Evolutionary conservation across 345 rosid species (phyloP), one percentile per base, ranked within the genome.

Genomic region (Aurinia saxatilis): DNA sequence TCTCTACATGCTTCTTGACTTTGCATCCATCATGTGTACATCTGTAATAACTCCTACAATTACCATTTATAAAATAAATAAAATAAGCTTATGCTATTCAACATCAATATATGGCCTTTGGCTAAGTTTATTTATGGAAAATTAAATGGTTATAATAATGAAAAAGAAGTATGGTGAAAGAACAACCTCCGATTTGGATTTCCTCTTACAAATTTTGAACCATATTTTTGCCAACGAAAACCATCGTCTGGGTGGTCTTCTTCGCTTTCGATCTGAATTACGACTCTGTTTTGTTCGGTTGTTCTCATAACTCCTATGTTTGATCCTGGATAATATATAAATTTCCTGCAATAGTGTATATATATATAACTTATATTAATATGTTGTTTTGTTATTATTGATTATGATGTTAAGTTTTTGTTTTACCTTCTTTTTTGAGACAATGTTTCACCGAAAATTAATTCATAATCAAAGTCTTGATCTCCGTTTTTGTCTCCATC

Each of bases 201-300:
- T 9, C 65, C 54, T 38, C 50, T 71, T n/a, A n/a, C n/a, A n/a
- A n/a, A n/a, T 57, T 71, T 71, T 16, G 14, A 54, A 11, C 70
- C 70, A 30, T 71, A 71, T 50, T 71, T 71, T 25, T 70, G 57
- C 75, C 75, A 71, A 10, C 75, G 66, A 13, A 6, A 64, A 15
- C 65, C 66, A 64, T 71, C 75, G 1, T 41, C 25, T n/a, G 53
- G 70, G 30, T 48, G 8, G 9, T 49, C 46, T 11, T 56, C 70
- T 2, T 71, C 60, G 9, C 34, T 15, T 52, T 49, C 60, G 54
- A 64, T 57, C 15, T 44, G 60, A 71, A 64, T 3, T 15, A 49
- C 57, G 17, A 57, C 1, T 19, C 65, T 70, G 48, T 16, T 38
- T 14, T 9, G 1, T 33, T 35, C 57, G 34, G 25, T 57, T 40